Percentiles rank a stretch among this genome's conserved stretches.
phyloP scores from a whole-genome alignment of 306 rosid species.

The Prunus davidiana region DNA sequence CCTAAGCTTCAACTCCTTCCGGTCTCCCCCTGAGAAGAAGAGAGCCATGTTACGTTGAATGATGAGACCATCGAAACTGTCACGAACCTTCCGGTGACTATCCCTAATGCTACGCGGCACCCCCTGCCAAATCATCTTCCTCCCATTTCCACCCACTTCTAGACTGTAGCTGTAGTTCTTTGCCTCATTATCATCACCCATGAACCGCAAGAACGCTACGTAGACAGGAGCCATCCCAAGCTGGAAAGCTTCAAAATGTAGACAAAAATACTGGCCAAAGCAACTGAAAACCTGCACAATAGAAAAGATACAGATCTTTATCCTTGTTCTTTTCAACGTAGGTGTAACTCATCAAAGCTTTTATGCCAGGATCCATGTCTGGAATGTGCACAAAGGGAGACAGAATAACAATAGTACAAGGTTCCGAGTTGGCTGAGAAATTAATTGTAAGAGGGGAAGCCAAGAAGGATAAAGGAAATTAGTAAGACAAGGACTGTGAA shows the following conservation, averaged over 20 bases:
- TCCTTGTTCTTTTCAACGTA: neutral
- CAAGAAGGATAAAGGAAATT: neutral
- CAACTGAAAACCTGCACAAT: constrained; percentile 79
- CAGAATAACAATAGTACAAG: neutral
- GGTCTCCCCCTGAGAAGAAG: constrained; percentile 72
- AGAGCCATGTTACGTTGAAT: constrained; percentile 92
- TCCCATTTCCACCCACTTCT: constrained; percentile 90
- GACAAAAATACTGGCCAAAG: constrained; percentile 83
- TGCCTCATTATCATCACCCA: constrained; percentile 90
- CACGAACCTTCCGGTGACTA: constrained; percentile 80
- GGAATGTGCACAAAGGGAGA: neutral
- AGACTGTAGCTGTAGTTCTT: constrained; percentile 87
- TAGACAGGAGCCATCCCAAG: constrained; percentile 88
- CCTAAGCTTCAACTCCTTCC: constrained; percentile 80
- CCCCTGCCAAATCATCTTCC: constrained; percentile 94
- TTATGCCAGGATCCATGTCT: neutral
- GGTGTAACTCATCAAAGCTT: neutral
- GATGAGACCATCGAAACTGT: constrained; percentile 86
- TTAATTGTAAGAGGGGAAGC: neutral
- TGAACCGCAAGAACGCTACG: constrained; percentile 85
- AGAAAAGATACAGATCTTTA: neutral
- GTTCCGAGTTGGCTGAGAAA: neutral
- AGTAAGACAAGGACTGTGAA: constrained; percentile 1
- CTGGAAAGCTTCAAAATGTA: constrained; percentile 92
- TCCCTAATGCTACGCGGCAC: constrained; percentile 89